Base-by-base conservation (phyloP, 2,329 filamentous ascomycete genomes). In the Gnomoniopsis sp. region DNA sequence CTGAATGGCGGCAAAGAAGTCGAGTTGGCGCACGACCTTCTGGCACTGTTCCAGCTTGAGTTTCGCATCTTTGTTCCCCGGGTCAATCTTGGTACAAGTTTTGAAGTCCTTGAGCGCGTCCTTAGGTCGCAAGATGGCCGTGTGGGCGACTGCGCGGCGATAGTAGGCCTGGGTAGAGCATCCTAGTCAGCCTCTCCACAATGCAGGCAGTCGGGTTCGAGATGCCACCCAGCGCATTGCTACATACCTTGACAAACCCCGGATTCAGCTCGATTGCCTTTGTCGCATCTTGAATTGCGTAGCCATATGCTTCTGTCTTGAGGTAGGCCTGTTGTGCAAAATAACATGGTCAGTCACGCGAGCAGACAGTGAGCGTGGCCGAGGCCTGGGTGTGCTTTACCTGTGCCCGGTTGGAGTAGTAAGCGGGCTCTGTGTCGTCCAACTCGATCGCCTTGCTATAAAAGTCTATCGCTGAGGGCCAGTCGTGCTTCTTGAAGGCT, bases 1-100 rank as follows among this genome's bases (percentile, higher is more conserved):
- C 72, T 98, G 93, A 67, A 98, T 99, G 34, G 95, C 95, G 66
- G 91, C 92, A 67, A 96, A 88, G 75, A 99, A 99, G 62, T 95
- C 91, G 69, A 93, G 79, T 68, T 93, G 88, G 70, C 93, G 92
- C 65, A 98, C 91, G 66, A 96, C 86, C 80, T 96, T 97, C 73
- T 96, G 91, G 76, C 93, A 97, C 70, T 98, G 93, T 62, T 90
- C 87, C 66, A 96, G 80, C 79, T 96, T 96, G 66, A 96, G 80
- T 73, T 90, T 93, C 58, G 93, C 93, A 78, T 95, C 91, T 68
- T 92, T 92, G 75, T 97, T 96, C 67, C 78, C 80, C 2, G 95
- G 93, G 60, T 93, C 91, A 72, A 93, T 89, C 75, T 87, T 89
- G 65, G 95, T 87, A 63, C 96, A 96, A 57, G 90, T 85, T 75